These are phyloP conservation scores for Aureobasidium sp. DNA, from an alignment of 2,329 filamentous ascomycete genomes.

Conservation along the genomic window DNA sequence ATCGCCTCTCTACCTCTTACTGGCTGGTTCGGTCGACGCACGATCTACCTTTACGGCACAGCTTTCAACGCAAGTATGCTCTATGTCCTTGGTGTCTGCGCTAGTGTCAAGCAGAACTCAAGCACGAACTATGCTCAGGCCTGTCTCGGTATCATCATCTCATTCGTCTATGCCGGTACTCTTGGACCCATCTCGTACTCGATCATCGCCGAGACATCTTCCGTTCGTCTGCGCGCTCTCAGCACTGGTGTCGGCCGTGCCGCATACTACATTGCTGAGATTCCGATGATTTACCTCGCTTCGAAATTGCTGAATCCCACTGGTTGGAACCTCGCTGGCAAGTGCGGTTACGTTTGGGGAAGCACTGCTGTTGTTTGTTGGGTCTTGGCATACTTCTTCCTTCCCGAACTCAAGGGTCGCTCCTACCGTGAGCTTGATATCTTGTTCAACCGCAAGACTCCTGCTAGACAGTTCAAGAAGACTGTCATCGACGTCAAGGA, in stretches of 20 bases:
- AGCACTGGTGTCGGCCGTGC: constrained; percentile 59
- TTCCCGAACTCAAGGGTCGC: constrained; percentile 41
- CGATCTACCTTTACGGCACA: constrained; percentile 58
- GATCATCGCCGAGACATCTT: constrained; percentile 60
- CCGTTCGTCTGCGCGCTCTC: constrained; percentile 56
- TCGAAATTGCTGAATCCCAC: constrained; percentile 55
- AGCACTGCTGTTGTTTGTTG: constrained; percentile 37
- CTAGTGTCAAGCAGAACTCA: constrained; percentile 38
- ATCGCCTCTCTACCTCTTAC: constrained; percentile 62
- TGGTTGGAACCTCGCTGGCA: constrained; percentile 31
- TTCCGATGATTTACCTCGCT: constrained; percentile 58
- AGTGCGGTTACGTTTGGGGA: constrained; percentile 45
- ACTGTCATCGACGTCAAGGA: constrained; percentile 39
- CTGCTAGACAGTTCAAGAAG: constrained; percentile 40
- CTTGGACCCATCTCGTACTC: constrained; percentile 59
- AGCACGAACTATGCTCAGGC: constrained; percentile 50
- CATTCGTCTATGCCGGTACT: constrained; percentile 56
- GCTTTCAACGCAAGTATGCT: constrained; percentile 49
- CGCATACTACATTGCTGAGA: constrained; percentile 57
- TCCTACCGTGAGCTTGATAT: constrained; percentile 42
- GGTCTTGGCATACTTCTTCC: constrained; percentile 37
- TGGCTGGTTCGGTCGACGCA: constrained; percentile 55
- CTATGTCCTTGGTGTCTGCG: constrained; percentile 53
- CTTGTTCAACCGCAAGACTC: constrained; percentile 37
- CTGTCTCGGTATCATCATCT: constrained; percentile 57